A percentile compares a stretch with the other conserved stretches of the same genome.
These are phyloP conservation scores for Blastomyces percursus DNA, from an alignment of 2,329 filamentous ascomycete species.

Conservation along the genomic window DNA sequence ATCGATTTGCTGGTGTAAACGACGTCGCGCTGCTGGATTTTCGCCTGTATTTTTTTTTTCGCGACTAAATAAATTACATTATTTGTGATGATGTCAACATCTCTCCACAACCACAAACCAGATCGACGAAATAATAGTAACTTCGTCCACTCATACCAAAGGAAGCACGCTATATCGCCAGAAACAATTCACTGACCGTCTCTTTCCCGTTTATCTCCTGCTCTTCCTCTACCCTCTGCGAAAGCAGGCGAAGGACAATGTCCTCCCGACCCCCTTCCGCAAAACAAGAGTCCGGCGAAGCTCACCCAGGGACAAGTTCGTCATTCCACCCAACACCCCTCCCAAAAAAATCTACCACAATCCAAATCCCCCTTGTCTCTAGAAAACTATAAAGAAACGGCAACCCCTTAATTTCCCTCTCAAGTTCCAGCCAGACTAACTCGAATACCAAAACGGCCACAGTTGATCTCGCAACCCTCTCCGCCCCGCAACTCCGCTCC, in stretches of 20 bases:
- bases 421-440: background rate
- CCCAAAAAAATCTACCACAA: background rate
- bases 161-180: background rate
- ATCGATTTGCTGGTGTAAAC: background rate
- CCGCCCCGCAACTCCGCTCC: slow-evolving; percentile 71
- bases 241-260: background rate
- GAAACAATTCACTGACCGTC: background rate
- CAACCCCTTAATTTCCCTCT: background rate
- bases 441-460: slow-evolving; percentile 3
- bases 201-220: background rate
- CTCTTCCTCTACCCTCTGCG: background rate
- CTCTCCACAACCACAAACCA: background rate
- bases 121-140: background rate
- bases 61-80: background rate
- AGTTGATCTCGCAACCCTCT: slow-evolving; percentile 66
- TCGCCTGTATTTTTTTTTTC: background rate
- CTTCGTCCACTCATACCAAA: background rate
- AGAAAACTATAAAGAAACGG: background rate
- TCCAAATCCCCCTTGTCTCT: background rate
- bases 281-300: slow-evolving; percentile 18
- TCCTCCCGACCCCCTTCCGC: slow-evolving; percentile 18
- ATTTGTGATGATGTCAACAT: background rate
- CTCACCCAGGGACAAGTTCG: slow-evolving; percentile 18
- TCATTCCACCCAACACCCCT: background rate
- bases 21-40: background rate